These are phyloP conservation scores for Aspergillus ostianus DNA, from an alignment of 495 filamentous ascomycete species.

Conservation along the genomic window DNA sequence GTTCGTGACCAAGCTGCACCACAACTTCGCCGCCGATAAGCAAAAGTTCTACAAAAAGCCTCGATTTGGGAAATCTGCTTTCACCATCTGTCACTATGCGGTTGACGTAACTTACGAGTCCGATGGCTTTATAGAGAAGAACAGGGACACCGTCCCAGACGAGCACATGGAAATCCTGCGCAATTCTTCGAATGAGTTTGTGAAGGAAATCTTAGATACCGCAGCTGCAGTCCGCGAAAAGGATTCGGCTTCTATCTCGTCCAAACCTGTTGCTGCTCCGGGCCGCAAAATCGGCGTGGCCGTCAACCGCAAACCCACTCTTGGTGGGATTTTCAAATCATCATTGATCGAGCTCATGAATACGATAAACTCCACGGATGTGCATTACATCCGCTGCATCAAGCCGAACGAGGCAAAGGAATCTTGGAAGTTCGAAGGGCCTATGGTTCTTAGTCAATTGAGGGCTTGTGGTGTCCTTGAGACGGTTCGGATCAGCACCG, in stretches of 20 bases:
- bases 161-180: constrained; percentile 93
- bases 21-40: constrained; percentile 88
- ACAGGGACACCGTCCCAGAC: constrained; percentile 96
- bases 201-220: constrained; percentile 79
- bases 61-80: constrained; percentile 93
- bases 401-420: constrained; percentile 98
- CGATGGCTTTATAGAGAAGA: constrained; percentile 99
- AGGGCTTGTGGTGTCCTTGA: constrained; percentile 98
- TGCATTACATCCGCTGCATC: constrained; percentile 99
- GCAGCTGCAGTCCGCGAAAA: constrained; percentile 87
- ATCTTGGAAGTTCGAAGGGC: constrained; percentile 97
- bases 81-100: constrained; percentile 98
- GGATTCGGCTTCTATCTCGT: constrained; percentile 70
- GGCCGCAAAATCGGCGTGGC: constrained; percentile 86
- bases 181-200: constrained; percentile 80
- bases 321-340: constrained; percentile 98
- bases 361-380: constrained; percentile 96
- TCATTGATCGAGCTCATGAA: constrained; percentile 97
- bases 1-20: constrained; percentile 96
- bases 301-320: constrained; percentile 91
- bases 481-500: constrained; percentile 96
- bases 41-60: constrained; percentile 99
- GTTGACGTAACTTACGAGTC: constrained; percentile 99
- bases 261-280: constrained; percentile 62
- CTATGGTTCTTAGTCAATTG: constrained; percentile 97